These are phyloP conservation scores for Pontederia crassipes DNA, from an alignment of 176 grass and related monocot species.

Conservation along the genomic window DNA sequence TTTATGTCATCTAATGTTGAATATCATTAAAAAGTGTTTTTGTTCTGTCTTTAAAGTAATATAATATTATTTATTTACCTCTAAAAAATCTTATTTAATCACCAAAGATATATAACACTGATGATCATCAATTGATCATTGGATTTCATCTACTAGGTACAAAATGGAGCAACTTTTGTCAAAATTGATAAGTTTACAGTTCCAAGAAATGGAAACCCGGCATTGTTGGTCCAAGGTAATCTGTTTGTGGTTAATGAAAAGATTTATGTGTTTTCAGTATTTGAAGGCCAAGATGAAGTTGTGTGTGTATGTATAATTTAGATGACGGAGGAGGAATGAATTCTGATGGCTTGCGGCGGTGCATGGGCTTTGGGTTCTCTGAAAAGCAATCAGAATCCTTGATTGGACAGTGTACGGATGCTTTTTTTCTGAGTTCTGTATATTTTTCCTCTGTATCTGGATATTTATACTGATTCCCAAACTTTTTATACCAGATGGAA, in stretches of 20 bases:
- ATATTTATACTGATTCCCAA: slow-evolving; percentile 14
- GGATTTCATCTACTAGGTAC: slow-evolving; percentile 21
- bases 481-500: slow-evolving; percentile 68
- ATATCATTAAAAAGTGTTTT: too few relatives aligned
- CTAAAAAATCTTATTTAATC: not conserved
- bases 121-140: not conserved
- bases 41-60: not conserved
- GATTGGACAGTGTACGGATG: slow-evolving; percentile 80
- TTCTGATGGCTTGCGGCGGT: slow-evolving; percentile 54
- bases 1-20: too few relatives aligned
- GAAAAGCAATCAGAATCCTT: slow-evolving; percentile 83
- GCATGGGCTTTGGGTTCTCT: slow-evolving; percentile 98
- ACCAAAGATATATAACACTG: too few relatives aligned
- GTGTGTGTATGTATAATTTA: slow-evolving; percentile 20
- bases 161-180: slow-evolving; percentile 40
- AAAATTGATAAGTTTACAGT: slow-evolving; percentile 34
- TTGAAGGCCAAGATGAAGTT: not conserved
- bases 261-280: not conserved
- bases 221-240: slow-evolving; percentile 41
- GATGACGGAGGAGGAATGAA: slow-evolving; percentile 99
- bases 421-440: slow-evolving; percentile 12
- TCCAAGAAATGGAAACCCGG: slow-evolving; percentile 15
- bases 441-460: slow-evolving; percentile 24
- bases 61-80: not conserved
- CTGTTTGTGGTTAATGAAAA: not conserved